These are phyloP conservation scores for Wickerhamiella galacta DNA, from an alignment of 805 yeast genomes.

Conservation along the genomic window DNA sequence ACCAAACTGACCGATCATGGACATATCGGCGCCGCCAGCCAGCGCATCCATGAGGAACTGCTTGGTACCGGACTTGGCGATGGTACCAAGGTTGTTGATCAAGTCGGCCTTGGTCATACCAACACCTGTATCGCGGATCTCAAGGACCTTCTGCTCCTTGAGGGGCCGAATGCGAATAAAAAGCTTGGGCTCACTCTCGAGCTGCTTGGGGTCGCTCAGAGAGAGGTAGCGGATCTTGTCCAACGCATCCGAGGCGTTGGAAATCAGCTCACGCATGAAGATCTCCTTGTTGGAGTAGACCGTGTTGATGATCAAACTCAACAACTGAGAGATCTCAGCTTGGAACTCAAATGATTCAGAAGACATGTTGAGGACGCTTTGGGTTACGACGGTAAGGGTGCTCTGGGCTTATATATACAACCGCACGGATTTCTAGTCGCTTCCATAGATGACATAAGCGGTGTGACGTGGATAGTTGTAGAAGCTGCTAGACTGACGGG, in stretches of 20 bases:
- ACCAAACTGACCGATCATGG: constrained; percentile 99
- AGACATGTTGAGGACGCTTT: constrained; percentile 16
- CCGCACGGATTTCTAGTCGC: neutral
- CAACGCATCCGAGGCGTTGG: constrained; percentile 97
- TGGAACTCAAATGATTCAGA: constrained; percentile 58
- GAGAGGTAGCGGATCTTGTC: constrained; percentile 98
- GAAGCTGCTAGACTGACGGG: neutral
- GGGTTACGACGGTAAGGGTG: too few relatives aligned
- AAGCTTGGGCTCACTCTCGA: constrained; percentile 90
- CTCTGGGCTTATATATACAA: constrained; percentile 1
- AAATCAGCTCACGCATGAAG: constrained; percentile 95
- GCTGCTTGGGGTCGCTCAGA: constrained; percentile 73
- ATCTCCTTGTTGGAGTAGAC: constrained; percentile 99
- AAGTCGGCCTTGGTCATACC: constrained; percentile 99
- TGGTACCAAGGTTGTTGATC: constrained; percentile 98
- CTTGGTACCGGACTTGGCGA: constrained; percentile 99
- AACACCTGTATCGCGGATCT: constrained; percentile 98
- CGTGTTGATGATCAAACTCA: constrained; percentile 99
- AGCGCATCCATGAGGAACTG: constrained; percentile 95
- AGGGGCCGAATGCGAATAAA: constrained; percentile 95
- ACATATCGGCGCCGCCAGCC: constrained; percentile 98
- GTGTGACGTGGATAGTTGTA: neutral
- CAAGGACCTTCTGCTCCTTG: constrained; percentile 86
- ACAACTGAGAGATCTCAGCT: constrained; percentile 99
- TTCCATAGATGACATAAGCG: neutral